phyloP scores from a whole-genome alignment of 257 asterid genomes.

The Lantana camara region DNA sequence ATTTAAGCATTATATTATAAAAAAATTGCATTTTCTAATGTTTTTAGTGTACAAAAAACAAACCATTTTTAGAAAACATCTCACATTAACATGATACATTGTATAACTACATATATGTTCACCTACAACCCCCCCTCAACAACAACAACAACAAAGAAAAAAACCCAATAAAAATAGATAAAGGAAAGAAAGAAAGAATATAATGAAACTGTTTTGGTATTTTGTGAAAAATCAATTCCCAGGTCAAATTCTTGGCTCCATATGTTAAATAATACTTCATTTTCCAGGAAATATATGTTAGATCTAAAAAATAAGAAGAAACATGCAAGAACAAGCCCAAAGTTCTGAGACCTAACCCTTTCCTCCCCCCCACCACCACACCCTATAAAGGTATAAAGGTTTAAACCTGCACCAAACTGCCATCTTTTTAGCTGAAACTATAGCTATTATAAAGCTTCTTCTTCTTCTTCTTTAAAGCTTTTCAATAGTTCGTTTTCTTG shows the following conservation, averaged over 20 bases:
- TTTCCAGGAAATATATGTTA: neutral
- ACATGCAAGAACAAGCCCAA: neutral
- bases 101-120: neutral
- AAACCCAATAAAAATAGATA: too few relatives aligned
- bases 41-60: slow-evolving; percentile 12
- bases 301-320: neutral
- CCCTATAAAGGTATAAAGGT: neutral
- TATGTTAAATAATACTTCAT: slow-evolving; percentile 1
- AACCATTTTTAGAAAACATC: neutral
- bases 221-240: too few relatives aligned
- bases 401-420: neutral
- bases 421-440: too few relatives aligned
- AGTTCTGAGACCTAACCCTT: neutral
- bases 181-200: too few relatives aligned
- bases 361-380: neutral
- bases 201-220: too few relatives aligned
- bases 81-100: neutral
- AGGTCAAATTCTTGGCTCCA: too few relatives aligned
- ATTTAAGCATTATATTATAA: too few relatives aligned
- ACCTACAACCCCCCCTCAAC: too few relatives aligned
- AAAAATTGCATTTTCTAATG: neutral
- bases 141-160: too few relatives aligned
- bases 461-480: neutral
- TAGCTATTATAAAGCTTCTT: too few relatives aligned
- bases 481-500: neutral